phyloP scores from a whole-genome alignment of 345 rosid species.

The Sisymbrium irio region DNA sequence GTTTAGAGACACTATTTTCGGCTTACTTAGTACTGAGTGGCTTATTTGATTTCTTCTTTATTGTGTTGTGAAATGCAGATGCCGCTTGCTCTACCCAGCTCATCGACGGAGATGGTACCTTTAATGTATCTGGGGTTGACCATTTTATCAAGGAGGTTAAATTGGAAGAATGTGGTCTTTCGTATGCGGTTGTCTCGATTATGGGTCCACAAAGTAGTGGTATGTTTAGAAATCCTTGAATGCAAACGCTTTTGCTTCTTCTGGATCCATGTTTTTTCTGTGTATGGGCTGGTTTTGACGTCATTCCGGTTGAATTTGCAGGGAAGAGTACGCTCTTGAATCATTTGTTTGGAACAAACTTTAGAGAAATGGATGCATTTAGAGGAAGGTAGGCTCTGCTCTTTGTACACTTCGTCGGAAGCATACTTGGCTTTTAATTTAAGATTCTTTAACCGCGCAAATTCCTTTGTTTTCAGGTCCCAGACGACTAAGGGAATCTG shows the following conservation, averaged over 20 bases:
- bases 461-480: slow-evolving; percentile 50
- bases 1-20: neutral
- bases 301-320: slow-evolving; percentile 40
- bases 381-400: slow-evolving; percentile 69
- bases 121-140: slow-evolving; percentile 68
- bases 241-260: neutral
- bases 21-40: neutral
- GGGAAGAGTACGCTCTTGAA: slow-evolving; percentile 97
- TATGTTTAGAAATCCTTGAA: slow-evolving; percentile 37
- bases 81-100: slow-evolving; percentile 84
- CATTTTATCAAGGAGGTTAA: slow-evolving; percentile 70
- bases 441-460: neutral
- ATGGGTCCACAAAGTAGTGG: slow-evolving; percentile 99
- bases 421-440: slow-evolving; percentile 17
- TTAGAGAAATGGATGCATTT: slow-evolving; percentile 99
- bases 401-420: slow-evolving; percentile 11
- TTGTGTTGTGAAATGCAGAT: slow-evolving; percentile 39
- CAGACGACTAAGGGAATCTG: slow-evolving; percentile 99
- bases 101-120: slow-evolving; percentile 86
- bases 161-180: slow-evolving; percentile 81
- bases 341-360: slow-evolving; percentile 84
- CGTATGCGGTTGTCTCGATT: slow-evolving; percentile 92
- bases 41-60: neutral
- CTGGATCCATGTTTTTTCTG: slow-evolving; percentile 1
- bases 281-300: neutral